Evolutionary conservation across 371 early-diverging fungal genomes (phyloP), one percentile per base, ranked within the genome.

Genomic region (Thermomucor indicae-seudaticae): DNA sequence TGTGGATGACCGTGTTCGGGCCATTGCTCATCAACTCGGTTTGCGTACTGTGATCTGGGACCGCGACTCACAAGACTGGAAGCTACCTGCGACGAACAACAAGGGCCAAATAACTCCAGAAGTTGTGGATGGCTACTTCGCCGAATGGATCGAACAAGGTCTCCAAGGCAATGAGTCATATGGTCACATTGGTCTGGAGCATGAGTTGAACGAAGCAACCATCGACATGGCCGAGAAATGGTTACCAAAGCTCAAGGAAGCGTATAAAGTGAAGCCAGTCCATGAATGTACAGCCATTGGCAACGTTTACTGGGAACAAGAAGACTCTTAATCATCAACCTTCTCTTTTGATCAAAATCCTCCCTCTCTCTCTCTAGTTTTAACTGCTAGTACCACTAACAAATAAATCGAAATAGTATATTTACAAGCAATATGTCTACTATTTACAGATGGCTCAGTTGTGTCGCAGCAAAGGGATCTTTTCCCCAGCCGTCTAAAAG

Each of bases 111-210:
- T 60, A 6, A 47, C 61, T 6, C 48, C 47, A 28, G 49, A 45
- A 1, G 53, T 47, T 14, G 58, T 72, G 4, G 65, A 72, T 7
- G 61, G 60, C 1, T 75, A 64, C 30, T 75, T 79, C 43, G 23
- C 64, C 6, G 17, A 47, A 1, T 79, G 76, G 76, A 70, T 79
- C 29, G 41, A 49, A 4, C 50, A 54, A 0, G 50, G 59, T 5
- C 38, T 50, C 25, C 39, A 44, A 20, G 67, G 67, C 5, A 60
- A 49, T 12, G 55, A 64, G 0, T 58, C 57, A 7, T 37, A 59
- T 17, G 82, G 82, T 16, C 80, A 72, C 30, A 62, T 74, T 51
- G 72, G 65, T n/a, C 46, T 79, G 28, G 67, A 76, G 35, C 80
- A 79, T 51, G 77, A 79, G 58, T 58, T 72, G 23, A 74, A 67